These are phyloP conservation scores for Dictyostelium firmibasis DNA, from an alignment of 78 protist species.

Conservation along the genomic window DNA sequence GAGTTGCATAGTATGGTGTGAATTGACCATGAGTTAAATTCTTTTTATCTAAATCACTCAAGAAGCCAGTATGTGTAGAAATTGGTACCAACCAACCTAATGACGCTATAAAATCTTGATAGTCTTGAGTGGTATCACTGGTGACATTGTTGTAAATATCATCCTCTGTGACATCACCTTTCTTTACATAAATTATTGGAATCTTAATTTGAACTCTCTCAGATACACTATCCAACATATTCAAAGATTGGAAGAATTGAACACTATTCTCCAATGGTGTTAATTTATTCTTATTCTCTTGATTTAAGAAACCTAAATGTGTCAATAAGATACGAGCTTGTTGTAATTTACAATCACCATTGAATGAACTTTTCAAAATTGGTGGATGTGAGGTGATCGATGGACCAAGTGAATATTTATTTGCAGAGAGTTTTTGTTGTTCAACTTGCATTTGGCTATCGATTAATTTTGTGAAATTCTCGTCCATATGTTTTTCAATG, in stretches of 20 bases:
- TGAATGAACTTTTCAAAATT: background rate
- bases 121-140: background rate
- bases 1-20: slow-evolving; percentile 56
- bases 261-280: slow-evolving; percentile 36
- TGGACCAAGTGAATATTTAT: background rate
- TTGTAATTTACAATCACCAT: slow-evolving; percentile 70
- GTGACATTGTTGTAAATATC: slow-evolving; percentile 23
- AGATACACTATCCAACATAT: slow-evolving; percentile 20
- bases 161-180: slow-evolving; percentile 23
- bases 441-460: background rate
- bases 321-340: slow-evolving; percentile 25
- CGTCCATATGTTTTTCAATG: slow-evolving; percentile 7
- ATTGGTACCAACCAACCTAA: slow-evolving; percentile 64
- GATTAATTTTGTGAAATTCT: background rate
- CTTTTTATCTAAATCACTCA: slow-evolving; percentile 49
- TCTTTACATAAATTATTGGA: slow-evolving; percentile 18
- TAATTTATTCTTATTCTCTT: slow-evolving; percentile 1
- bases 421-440: background rate
- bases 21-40: background rate
- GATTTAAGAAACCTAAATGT: slow-evolving; percentile 27
- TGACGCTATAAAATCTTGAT: slow-evolving; percentile 12
- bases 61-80: slow-evolving; percentile 20
- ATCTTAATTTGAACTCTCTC: slow-evolving; percentile 48
- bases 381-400: background rate
- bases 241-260: slow-evolving; percentile 37